Percentiles rank a stretch among this genome's conserved stretches.
Conservation (phyloP, 139 green algal species). For the Micractinium sp. region DNA sequence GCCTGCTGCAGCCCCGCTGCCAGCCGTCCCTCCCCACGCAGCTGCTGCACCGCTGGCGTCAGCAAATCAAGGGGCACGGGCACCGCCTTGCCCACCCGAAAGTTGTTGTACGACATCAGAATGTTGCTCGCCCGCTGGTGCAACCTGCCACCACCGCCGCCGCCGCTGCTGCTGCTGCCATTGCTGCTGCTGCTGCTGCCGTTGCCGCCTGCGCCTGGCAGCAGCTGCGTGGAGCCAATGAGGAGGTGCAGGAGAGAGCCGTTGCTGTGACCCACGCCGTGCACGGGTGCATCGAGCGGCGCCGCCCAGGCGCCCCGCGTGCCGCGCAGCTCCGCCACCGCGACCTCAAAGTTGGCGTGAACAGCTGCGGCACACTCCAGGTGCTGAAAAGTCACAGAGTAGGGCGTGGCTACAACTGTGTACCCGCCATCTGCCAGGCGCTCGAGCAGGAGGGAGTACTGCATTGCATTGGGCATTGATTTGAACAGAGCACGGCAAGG, state of each 20-base stretch:
- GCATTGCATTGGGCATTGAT: no score
- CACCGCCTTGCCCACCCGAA: slow-evolving; percentile 64
- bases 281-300: slow-evolving; percentile 64
- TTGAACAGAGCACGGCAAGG: background rate
- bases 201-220: background rate
- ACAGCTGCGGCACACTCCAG: slow-evolving; percentile 80
- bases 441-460: slow-evolving; percentile 12
- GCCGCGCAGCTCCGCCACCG: slow-evolving; percentile 46
- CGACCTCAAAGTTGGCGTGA: slow-evolving; percentile 76
- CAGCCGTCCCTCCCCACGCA: slow-evolving; percentile 15
- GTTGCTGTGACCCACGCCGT: slow-evolving; percentile 89
- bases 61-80: slow-evolving; percentile 82
- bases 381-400: slow-evolving; percentile 85
- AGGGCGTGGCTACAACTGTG: slow-evolving; percentile 73
- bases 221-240: slow-evolving; percentile 20
- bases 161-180: background rate
- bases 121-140: slow-evolving; percentile 71
- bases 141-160: background rate
- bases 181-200: background rate
- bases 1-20: background rate
- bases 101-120: slow-evolving; percentile 93
- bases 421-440: slow-evolving; percentile 64
- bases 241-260: slow-evolving; percentile 86
- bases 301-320: slow-evolving; percentile 8
- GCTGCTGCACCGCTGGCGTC: slow-evolving; percentile 35